Base-by-base conservation (phyloP, 31 red algal genomes). In the Odonthalia washingtoniensis region DNA sequence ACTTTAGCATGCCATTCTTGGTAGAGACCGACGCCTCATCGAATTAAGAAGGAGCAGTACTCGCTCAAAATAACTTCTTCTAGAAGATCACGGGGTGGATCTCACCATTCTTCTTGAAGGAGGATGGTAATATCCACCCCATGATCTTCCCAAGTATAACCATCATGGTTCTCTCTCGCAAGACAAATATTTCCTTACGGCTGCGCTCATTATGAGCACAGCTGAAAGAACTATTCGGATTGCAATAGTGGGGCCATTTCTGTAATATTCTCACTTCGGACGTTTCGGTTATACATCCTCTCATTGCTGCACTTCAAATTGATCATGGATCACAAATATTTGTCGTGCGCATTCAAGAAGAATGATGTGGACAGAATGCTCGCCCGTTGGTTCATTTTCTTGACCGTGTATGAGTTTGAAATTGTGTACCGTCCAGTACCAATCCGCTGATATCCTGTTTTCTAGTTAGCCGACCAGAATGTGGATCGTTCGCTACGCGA, bases 11-110 rank as follows among this genome's bases (percentile, higher is more conserved):
- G 21, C 80, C 35, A 32, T 69, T 83, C 60, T 4, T 37, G 12
- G 80, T 83, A 26, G 60, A 83, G 0, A 83, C 61, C 0, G 62
- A 69, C 26, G 80, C 30, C 14, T 83, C 60, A 27, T 83, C 80
- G 14, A 67, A 35, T 3, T n/a, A 53, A 0, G 9, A 69, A 3
- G 80, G 63, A 27, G 63, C 46, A 0, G 12, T 83, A 18, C 80
- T 83, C 2, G 3, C 32, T 4, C 80, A 83, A 40, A 69, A 69
- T 21, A n/a, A n/a, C n/a, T n/a, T n/a, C n/a, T n/a, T n/a, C n/a
- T n/a, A n/a, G n/a, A n/a, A n/a, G n/a, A n/a, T n/a, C n/a, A n/a
- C n/a, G n/a, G n/a, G n/a, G n/a, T n/a, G n/a, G n/a, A n/a, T n/a
- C n/a, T n/a, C n/a, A n/a, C n/a, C n/a, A n/a, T n/a, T n/a, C n/a